A percentile compares a stretch with the other conserved stretches of the same genome.
These are phyloP conservation scores for Crassisporium funariophilum DNA, from an alignment of 768 basidiomycete species.

Conservation along the genomic window DNA sequence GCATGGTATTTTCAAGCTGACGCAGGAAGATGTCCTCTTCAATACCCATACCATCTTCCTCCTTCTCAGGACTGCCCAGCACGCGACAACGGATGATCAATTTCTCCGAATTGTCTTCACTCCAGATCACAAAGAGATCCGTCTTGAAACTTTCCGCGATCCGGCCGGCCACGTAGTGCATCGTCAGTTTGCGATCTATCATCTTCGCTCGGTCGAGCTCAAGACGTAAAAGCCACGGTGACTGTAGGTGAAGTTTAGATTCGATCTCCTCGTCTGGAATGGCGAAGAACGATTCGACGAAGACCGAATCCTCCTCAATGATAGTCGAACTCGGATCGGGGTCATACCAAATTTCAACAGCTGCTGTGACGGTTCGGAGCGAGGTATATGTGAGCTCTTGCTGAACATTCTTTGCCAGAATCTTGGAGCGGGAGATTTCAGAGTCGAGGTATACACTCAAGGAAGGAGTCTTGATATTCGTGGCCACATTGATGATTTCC, in stretches of 20 bases:
- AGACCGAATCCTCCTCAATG: constrained; percentile 94
- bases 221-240: constrained; percentile 96
- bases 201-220: constrained; percentile 97
- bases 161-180: constrained; percentile 91
- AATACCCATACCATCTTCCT: constrained; percentile 76
- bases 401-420: constrained; percentile 82
- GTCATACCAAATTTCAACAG: constrained; percentile 98
- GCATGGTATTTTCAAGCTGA: constrained; percentile 94
- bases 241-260: constrained; percentile 86
- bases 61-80: constrained; percentile 79
- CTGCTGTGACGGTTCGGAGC: constrained; percentile 89
- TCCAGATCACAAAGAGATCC: constrained; percentile 97
- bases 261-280: constrained; percentile 98
- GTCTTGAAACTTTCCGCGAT: constrained; percentile 95
- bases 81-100: constrained; percentile 97
- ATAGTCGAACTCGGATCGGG: constrained; percentile 89
- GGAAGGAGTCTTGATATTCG: constrained; percentile 97
- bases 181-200: constrained; percentile 95
- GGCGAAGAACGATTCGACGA: constrained; percentile 99
- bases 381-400: constrained; percentile 95
- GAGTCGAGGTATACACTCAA: constrained; percentile 88
- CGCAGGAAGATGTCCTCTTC: constrained; percentile 97
- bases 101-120: constrained; percentile 98
- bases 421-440: constrained; percentile 59
- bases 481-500: constrained; percentile 99